Base-by-base conservation (phyloP, 2,329 filamentous ascomycete species). In the Apiospora kogelbergensis region DNA sequence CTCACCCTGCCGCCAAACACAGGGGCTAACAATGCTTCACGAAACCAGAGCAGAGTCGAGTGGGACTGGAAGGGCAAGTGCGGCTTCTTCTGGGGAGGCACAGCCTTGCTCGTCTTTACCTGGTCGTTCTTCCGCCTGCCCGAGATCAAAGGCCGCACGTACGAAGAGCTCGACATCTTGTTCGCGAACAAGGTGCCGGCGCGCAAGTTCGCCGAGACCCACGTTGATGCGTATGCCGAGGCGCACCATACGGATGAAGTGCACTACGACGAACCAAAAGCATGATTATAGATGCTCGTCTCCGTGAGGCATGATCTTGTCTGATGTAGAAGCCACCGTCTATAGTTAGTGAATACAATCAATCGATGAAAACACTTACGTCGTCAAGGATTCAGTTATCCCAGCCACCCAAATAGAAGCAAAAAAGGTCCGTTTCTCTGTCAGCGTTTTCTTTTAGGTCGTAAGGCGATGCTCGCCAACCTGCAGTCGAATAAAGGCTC, bases 121-220 rank as follows among this genome's bases (percentile, higher is more conserved):
- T 89, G 87, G 81, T 80, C 83, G 0, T 86, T 79, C 71, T 86
- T 85, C 73, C 84, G 83, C 24, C 76, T 87, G 9, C 85, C 85
- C 6, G 87, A 89, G 75, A 83, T 85, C 0, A 84, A 83, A 53
- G 83, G 81, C 2, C 80, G 84, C 26, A 85, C 84, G 0, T 84
- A 86, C 63, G 84, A 85, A 72, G 85, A 88, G 76, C 79, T 89
- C 1, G 86, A 88, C 67, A 78, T 84, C 13, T 73, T 89, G 53
- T 89, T 89, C 74, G 80, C 82, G 53, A 77, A 77, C n/a, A 75
- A 73, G 44, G 76, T 81, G 3, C 70, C 80, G 2, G 81, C 82
- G 2, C 77, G 82, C 7, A 78, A 82, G 42, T 85, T 83, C 67
- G 69, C 78, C 1, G 72, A 67, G 33, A 78, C 76, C 1, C 75